phyloP scores from a whole-genome alignment of 176 grass and related monocot species.

The Alloteropsis semialata region DNA sequence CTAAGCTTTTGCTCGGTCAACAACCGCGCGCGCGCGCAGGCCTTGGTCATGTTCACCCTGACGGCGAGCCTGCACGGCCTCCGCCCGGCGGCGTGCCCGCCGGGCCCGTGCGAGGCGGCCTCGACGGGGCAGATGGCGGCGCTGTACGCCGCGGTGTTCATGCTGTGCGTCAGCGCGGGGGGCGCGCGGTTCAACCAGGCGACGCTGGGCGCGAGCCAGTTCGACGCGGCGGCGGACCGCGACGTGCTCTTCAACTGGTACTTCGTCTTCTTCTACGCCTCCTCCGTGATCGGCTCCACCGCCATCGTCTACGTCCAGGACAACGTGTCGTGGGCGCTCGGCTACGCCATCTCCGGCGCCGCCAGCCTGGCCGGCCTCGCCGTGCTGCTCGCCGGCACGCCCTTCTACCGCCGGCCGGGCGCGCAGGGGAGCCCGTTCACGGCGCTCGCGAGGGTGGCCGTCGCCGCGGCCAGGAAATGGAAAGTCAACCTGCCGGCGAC shows the following conservation, averaged over 20 bases:
- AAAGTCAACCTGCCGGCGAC: conserved; percentile 4
- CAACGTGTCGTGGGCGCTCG: conserved; percentile 53
- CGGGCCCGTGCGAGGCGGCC: conserved; percentile 30
- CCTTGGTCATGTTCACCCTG: conserved; percentile 59
- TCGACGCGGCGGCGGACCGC: conserved; percentile 45
- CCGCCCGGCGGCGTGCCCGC: conserved; percentile 32
- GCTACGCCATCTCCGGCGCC: conserved; percentile 40
- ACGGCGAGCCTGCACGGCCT: conserved; percentile 42
- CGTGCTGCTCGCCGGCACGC: conserved; percentile 44
- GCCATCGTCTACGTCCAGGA: conserved; percentile 71
- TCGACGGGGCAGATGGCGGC: conserved; percentile 37
- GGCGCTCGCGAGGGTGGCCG: conserved; percentile 49
- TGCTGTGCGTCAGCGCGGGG: conserved; percentile 54
- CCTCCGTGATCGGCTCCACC: conserved; percentile 46
- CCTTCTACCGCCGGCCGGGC: conserved; percentile 40
- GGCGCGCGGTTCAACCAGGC: conserved; percentile 70
- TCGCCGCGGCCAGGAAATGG: conserved; percentile 57
- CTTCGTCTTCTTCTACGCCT: conserved; percentile 58
- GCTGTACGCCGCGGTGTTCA: conserved; percentile 42
- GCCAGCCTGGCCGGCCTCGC: conserved; percentile 32
- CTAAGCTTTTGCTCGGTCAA: neutral
- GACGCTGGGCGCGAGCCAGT: conserved; percentile 75
- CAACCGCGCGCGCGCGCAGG: conserved; percentile 1
- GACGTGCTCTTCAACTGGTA: conserved; percentile 88
- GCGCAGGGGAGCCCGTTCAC: conserved; percentile 72